Percentiles rank a stretch among this genome's conserved stretches.
phyloP scores from a whole-genome alignment of 768 basidiomycete genomes.

The Saitozyma sp. region DNA sequence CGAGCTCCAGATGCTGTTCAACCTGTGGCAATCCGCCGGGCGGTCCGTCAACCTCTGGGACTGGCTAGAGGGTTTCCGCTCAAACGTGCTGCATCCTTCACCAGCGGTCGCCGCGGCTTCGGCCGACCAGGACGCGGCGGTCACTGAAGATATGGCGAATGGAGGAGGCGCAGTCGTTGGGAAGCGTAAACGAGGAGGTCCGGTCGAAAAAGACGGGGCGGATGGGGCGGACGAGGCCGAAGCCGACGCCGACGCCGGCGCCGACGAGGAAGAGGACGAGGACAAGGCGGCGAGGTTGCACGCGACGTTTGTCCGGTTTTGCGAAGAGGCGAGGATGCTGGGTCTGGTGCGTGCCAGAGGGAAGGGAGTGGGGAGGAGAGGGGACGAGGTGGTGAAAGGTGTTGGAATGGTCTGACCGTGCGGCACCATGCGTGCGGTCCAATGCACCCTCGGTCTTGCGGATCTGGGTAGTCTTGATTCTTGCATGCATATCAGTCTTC shows the following conservation, averaged over 20 bases:
- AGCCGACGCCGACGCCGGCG: not conserved
- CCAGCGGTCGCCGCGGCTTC: not conserved
- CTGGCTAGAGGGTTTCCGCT: conserved; percentile 42
- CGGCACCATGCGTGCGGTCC: too few relatives aligned
- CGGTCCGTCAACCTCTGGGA: conserved; percentile 46
- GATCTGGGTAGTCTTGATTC: too few relatives aligned
- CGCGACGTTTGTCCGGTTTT: conserved; percentile 42
- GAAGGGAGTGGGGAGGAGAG: conserved; percentile 26
- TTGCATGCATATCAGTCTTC: too few relatives aligned
- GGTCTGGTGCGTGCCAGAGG: conserved; percentile 41
- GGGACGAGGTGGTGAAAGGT: conserved; percentile 45
- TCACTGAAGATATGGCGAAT: not conserved
- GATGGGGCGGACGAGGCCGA: conserved; percentile 1
- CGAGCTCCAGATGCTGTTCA: conserved; percentile 36
- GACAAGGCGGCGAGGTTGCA: conserved; percentile 33
- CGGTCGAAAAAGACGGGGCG: conserved; percentile 2
- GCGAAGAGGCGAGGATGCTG: conserved; percentile 44
- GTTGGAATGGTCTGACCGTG: conserved; percentile 16
- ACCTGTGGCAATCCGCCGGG: conserved; percentile 36
- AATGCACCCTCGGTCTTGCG: too few relatives aligned
- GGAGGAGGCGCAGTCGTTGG: too few relatives aligned
- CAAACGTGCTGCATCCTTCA: conserved; percentile 13
- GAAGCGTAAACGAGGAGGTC: not conserved
- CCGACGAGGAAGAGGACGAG: conserved; percentile 15
- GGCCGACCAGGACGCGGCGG: not conserved